These are phyloP conservation scores for Daucus carota DNA, from an alignment of 129 eudicot genomes.

Conservation along the genomic window DH1_v3.0 NC_030386.2:30338501-30339000, in stretches of 20 bases:
- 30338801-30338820: neutral
- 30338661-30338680: neutral
- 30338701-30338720: neutral
- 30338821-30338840: neutral
- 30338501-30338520: too few species aligned
- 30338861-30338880: neutral
- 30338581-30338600: neutral
- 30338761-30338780: neutral
- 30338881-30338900: neutral
- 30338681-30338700: neutral
- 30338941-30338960: constrained; percentile 40
- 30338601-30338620: neutral
- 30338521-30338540: too few species aligned
- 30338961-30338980: constrained; percentile 46
- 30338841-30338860: constrained; percentile 1
- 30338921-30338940: constrained; percentile 30
- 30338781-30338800: neutral
- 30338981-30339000: constrained; percentile 77
- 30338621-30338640: neutral
- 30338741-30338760: neutral
- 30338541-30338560: too few species aligned
- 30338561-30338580: neutral
- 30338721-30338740: neutral
- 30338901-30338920: constrained; percentile 12
- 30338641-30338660: neutral